Evolutionary conservation across 306 rosid genomes (phyloP), one percentile per base, ranked within the genome.

Genomic region (Rosa multiflora): DNA sequence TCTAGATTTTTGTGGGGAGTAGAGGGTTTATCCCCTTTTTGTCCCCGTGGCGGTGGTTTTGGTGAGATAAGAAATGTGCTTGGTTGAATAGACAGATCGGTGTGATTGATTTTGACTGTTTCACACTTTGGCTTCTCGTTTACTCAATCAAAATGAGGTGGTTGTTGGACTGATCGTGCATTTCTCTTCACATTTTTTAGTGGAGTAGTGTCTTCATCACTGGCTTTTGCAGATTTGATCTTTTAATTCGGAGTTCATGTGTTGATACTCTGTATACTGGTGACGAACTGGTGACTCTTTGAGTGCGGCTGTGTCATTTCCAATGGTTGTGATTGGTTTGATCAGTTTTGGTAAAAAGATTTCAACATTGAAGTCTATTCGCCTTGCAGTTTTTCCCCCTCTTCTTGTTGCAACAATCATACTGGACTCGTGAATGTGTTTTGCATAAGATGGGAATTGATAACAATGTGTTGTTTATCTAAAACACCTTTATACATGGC

Each of bases 31-130:
- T 6, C 10, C 49, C 39, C 47, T 18, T 66, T 79, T 29, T 80
- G 76, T 17, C 79, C 75, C 11, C 62, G 1, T 61, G 40, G 64
- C 69, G 26, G 49, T 10, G 23, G 53, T 82, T 47, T 32, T 82
- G 59, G 67, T 40, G 43, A 8, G 43, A 8, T 43, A 56, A 29
- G 43, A 53, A 81, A 74, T 81, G 83, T 81, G 79, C 79, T 73
- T 74, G 49, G 8, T 64, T 79, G 74, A 83, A 68, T 72, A 47
- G 72, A n/a, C 67, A 78, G 97, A 92, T 92, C 96, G 82, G 75
- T 79, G 55, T 76, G 73, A 61, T 58, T 67, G 74, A 53, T 80
- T 79, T 75, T 68, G 46, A 78, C 76, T 67, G 11, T 68, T 43
- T 79, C 59, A 35, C 35, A 4, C 21, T 56, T 35, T 76, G 61